Percentiles rank a stretch among this genome's conserved stretches.
Conservation (phyloP, 225 moss, liverwort and hornwort species). For the Lunularia cruciata region DNA sequence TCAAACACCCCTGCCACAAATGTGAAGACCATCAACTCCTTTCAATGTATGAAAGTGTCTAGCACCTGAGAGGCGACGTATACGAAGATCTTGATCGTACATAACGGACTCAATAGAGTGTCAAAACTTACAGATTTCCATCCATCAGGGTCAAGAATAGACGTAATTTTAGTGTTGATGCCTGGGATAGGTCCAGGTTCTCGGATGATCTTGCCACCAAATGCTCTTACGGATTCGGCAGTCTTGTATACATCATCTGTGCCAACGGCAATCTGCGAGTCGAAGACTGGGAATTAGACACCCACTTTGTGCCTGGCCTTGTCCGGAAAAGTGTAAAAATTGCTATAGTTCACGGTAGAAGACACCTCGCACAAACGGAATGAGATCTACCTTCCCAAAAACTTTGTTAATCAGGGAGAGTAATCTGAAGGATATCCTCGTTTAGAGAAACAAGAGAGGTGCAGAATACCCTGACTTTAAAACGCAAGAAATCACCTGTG, state of each 20-base stretch:
- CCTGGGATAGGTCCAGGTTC: constrained; percentile 90
- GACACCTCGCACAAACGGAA: not conserved
- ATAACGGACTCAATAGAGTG: not conserved
- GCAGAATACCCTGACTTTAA: no score
- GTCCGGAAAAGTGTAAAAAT: no score
- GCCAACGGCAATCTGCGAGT: constrained; percentile 73
- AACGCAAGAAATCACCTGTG: constrained; percentile 53
- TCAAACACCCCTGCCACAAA: not conserved
- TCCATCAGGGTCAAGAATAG: constrained; percentile 84
- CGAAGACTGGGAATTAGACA: not conserved
- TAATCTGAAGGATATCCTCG: no score
- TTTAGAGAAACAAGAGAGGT: no score
- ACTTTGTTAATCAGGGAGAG: no score
- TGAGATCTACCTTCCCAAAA: no score
- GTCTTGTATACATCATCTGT: constrained; percentile 98
- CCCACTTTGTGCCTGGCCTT: not conserved
- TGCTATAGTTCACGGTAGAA: no score
- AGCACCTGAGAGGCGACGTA: not conserved
- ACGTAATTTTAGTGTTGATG: constrained; percentile 90
- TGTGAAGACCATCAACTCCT: not conserved
- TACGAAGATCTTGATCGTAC: not conserved
- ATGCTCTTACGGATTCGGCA: constrained; percentile 62
- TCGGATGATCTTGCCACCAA: constrained; percentile 71
- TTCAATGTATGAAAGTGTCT: not conserved
- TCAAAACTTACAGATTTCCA: constrained; percentile 82